phyloP scores from a whole-genome alignment of 2,329 filamentous ascomycete species.

The Graphilbum fragrans region DNA sequence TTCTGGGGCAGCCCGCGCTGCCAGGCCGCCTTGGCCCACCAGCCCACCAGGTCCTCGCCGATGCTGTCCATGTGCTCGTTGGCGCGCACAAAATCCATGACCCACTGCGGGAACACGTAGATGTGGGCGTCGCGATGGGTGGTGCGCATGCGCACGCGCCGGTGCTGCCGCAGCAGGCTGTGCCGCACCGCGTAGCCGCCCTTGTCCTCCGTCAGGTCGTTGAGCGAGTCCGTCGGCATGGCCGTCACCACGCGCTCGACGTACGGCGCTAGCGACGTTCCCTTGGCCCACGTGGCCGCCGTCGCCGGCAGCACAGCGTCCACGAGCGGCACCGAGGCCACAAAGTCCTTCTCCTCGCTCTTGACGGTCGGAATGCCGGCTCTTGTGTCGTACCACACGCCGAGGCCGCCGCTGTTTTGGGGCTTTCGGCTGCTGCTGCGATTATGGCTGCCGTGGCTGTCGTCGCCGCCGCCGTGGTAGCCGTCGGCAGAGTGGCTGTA shows the following conservation, averaged over 20 bases:
- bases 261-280: conserved; percentile 46
- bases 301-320: conserved; percentile 23
- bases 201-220: conserved; percentile 67
- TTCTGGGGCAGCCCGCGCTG: conserved; percentile 71
- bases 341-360: conserved; percentile 85
- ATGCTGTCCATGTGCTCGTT: conserved; percentile 81
- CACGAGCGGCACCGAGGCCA: conserved; percentile 62
- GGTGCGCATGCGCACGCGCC: conserved; percentile 66
- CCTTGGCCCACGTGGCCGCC: background rate
- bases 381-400: conserved; percentile 86
- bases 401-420: conserved; percentile 60
- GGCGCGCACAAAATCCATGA: conserved; percentile 67
- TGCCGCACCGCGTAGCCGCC: conserved; percentile 65
- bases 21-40: conserved; percentile 94
- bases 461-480: conserved; percentile 12
- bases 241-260: conserved; percentile 74
- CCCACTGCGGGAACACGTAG: conserved; percentile 88
- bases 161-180: conserved; percentile 61
- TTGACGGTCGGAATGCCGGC: conserved; percentile 58
- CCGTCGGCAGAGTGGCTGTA: background rate
- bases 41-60: conserved; percentile 82
- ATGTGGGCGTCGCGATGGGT: conserved; percentile 86
- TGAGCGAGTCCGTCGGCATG: conserved; percentile 79
- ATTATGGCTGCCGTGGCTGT: conserved; percentile 6
- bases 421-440: background rate